phyloP scores from a whole-genome alignment of 345 rosid species.

The Salix koriyanagi region DNA sequence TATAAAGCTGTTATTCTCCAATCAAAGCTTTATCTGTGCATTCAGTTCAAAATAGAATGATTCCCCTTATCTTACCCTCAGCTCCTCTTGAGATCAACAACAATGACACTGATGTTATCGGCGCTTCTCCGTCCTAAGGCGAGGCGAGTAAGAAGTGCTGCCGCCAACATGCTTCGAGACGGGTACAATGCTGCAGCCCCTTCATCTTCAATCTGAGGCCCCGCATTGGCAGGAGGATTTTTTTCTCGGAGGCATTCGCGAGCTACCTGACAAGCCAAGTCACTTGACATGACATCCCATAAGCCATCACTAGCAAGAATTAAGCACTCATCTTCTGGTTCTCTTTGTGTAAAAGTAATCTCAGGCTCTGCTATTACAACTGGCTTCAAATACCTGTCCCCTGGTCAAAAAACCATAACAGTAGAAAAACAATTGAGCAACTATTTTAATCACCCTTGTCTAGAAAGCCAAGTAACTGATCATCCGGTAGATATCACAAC shows the following conservation, averaged over 20 bases:
- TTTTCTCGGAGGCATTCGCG: slow-evolving; percentile 46
- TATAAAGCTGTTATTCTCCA: neutral
- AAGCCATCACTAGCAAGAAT: slow-evolving; percentile 74
- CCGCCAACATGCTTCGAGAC: slow-evolving; percentile 52
- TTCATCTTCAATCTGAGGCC: slow-evolving; percentile 24
- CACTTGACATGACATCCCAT: slow-evolving; percentile 70
- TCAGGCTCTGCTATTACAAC: slow-evolving; percentile 62
- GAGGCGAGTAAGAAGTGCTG: slow-evolving; percentile 63
- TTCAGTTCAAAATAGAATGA: slow-evolving; percentile 2
- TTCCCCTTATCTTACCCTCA: neutral
- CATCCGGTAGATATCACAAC: neutral
- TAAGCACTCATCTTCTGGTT: slow-evolving; percentile 59
- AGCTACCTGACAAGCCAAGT: slow-evolving; percentile 63
- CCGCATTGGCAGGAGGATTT: slow-evolving; percentile 9
- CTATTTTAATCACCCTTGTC: neutral
- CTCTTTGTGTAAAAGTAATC: slow-evolving; percentile 46
- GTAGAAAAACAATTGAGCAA: neutral
- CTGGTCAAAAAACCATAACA: slow-evolving; percentile 23
- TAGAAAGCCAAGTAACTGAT: neutral
- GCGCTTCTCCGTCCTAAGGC: slow-evolving; percentile 66
- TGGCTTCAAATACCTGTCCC: slow-evolving; percentile 70
- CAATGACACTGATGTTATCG: slow-evolving; percentile 77
- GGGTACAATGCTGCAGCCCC: slow-evolving; percentile 31
- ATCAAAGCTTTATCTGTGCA: slow-evolving; percentile 1
- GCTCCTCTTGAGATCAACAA: slow-evolving; percentile 54